Percentiles rank a stretch among this genome's conserved stretches.
phyloP scores from a whole-genome alignment of 768 basidiomycete species.

The Pleurotus platypus region DNA sequence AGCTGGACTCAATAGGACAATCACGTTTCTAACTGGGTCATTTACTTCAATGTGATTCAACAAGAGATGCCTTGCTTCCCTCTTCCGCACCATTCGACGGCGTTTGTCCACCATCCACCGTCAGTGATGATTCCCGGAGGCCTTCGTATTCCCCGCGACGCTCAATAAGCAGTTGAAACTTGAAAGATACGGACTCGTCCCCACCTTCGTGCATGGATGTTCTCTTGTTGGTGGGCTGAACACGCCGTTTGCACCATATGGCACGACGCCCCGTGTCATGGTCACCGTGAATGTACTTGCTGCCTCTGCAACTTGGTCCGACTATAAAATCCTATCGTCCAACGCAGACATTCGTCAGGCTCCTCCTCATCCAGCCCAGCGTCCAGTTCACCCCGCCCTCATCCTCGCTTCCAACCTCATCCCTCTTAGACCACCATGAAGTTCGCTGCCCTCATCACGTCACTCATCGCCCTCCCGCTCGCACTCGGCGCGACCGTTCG shows the following conservation, averaged over 20 bases:
- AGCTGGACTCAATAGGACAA: too few species aligned
- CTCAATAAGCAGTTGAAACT: background rate
- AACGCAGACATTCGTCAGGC: background rate
- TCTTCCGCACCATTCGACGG: background rate
- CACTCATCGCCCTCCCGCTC: conserved; percentile 18
- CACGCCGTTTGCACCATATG: background rate
- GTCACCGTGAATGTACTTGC: background rate
- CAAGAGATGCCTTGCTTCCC: background rate
- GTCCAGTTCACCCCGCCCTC: background rate
- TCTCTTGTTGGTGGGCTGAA: background rate
- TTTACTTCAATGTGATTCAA: background rate
- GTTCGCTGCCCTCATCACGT: conserved; percentile 10
- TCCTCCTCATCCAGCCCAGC: background rate
- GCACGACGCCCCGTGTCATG: background rate
- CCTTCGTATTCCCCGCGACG: background rate
- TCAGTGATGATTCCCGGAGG: too few species aligned
- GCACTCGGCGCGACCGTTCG: conserved; percentile 25
- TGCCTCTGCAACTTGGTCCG: background rate
- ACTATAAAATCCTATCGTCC: background rate
- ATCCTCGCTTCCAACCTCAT: background rate
- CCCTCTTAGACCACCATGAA: conserved; percentile 12
- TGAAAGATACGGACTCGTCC: background rate
- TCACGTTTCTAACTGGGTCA: too few species aligned
- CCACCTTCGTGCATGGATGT: background rate
- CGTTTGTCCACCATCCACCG: background rate